These are phyloP conservation scores for Chaetoscypha palmicola DNA, from an alignment of 2,329 filamentous ascomycete species.

Conservation along the genomic window DNA sequence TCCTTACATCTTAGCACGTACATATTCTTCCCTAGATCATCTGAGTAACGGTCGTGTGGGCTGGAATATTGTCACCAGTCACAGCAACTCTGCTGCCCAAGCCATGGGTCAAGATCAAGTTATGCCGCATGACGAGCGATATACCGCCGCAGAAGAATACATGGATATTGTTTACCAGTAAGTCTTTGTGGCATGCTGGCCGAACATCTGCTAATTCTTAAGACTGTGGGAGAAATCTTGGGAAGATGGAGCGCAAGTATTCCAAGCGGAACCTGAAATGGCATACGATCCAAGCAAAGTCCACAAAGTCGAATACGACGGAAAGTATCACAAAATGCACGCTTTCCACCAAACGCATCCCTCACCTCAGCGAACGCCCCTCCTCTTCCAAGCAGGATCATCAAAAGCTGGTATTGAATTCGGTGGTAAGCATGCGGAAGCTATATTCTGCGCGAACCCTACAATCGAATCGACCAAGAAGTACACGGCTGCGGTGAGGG, in stretches of 20 bases:
- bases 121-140: constrained; percentile 56
- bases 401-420: constrained; percentile 59
- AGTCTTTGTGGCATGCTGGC: background rate
- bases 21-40: constrained; percentile 59
- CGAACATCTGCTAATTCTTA: background rate
- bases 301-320: constrained; percentile 51
- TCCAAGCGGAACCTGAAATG: constrained; percentile 31
- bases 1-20: constrained; percentile 28
- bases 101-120: constrained; percentile 53
- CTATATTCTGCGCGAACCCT: constrained; percentile 60
- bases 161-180: constrained; percentile 54
- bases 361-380: constrained; percentile 19
- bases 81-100: constrained; percentile 55
- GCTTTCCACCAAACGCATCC: constrained; percentile 47
- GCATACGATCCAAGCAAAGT: constrained; percentile 31
- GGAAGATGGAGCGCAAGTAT: constrained; percentile 50
- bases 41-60: constrained; percentile 48
- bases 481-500: constrained; percentile 47
- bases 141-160: constrained; percentile 56
- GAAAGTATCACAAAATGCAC: constrained; percentile 53
- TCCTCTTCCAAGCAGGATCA: constrained; percentile 55
- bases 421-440: constrained; percentile 62
- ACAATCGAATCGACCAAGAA: constrained; percentile 52
- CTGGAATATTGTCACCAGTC: constrained; percentile 54
- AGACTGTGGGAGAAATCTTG: constrained; percentile 56